Conservation (phyloP, 2,329 filamentous ascomycete species). For the Samsoniella hepiali region DNA sequence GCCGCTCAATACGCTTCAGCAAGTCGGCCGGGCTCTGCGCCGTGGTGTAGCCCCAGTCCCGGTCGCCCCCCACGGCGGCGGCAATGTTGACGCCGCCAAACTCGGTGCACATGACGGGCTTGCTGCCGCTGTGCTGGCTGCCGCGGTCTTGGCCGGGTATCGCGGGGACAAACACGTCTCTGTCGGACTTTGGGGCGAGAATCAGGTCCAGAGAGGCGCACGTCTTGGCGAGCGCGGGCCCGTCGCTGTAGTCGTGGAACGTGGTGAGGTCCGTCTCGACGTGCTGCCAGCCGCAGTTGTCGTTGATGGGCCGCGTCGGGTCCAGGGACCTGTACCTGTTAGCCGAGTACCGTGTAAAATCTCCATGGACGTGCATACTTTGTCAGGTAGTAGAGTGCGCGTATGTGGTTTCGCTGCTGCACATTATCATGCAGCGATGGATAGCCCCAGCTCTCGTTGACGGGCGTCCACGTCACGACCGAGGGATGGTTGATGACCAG, state of each 20-base stretch:
- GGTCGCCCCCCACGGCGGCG: conserved; percentile 27
- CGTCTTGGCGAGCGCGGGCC: conserved; percentile 50
- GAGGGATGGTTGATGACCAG: conserved; percentile 64
- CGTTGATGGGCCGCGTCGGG: conserved; percentile 62
- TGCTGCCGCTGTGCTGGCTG: conserved; percentile 48
- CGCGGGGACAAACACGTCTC: conserved; percentile 53
- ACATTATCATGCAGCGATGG: conserved; percentile 52
- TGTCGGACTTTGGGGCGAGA: conserved; percentile 48
- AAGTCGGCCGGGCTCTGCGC: conserved; percentile 58
- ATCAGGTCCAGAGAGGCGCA: conserved; percentile 54
- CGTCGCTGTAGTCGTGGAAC: conserved; percentile 66
- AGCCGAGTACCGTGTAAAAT: background rate
- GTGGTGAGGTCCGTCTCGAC: conserved; percentile 62
- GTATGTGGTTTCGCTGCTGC: conserved; percentile 61
- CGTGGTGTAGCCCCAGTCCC: conserved; percentile 68
- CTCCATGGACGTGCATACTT: conserved; percentile 43
- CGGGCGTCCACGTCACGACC: conserved; percentile 64
- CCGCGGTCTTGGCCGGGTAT: conserved; percentile 44
- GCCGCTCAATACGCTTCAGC: conserved; percentile 53
- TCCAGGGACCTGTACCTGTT: conserved; percentile 47
- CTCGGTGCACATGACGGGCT: conserved; percentile 63
- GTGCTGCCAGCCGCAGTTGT: conserved; percentile 71
- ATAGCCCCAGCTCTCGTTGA: conserved; percentile 65
- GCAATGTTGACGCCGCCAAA: conserved; percentile 68
- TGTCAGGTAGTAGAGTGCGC: conserved; percentile 60